A percentile compares a stretch with the other conserved stretches of the same genome.
These are phyloP conservation scores for Magnolia kwangsiensis DNA, from an alignment of 164 flowering plant genomes.

Conservation along the genomic window DNA sequence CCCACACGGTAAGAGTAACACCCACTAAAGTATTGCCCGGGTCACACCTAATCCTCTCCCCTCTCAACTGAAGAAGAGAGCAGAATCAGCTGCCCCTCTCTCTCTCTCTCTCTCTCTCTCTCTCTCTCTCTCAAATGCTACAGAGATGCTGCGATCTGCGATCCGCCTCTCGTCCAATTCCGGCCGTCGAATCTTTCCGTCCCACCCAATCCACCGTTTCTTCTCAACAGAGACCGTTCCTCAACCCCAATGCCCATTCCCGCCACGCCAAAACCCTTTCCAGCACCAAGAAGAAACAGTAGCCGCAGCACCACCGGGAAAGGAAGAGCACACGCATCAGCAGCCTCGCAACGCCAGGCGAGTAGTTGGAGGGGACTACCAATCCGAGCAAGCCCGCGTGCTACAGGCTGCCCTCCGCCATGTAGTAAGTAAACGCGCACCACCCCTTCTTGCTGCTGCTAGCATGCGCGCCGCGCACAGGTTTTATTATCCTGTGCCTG, in stretches of 20 bases:
- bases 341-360: slow-evolving; percentile 7
- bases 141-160: slow-evolving; percentile 19
- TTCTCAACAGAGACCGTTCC: slow-evolving; percentile 17
- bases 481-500: background rate
- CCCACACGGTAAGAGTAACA: too few species aligned
- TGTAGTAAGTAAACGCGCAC: slow-evolving; percentile 44
- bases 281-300: slow-evolving; percentile 9
- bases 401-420: slow-evolving; percentile 74
- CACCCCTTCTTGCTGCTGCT: background rate
- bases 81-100: too few species aligned
- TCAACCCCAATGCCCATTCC: slow-evolving; percentile 6
- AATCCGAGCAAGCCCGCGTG: slow-evolving; percentile 79
- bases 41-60: too few species aligned
- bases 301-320: slow-evolving; percentile 17
- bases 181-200: background rate
- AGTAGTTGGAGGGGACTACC: slow-evolving; percentile 30
- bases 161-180: slow-evolving; percentile 13
- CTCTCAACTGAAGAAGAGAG: too few species aligned
- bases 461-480: background rate
- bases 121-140: background rate
- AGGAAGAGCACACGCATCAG: background rate
- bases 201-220: slow-evolving; percentile 2
- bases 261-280: slow-evolving; percentile 11
- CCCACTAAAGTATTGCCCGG: too few species aligned
- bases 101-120: background rate